Base-by-base conservation (phyloP, 2,329 filamentous ascomycete species). In the Coniochaeta sp. region DNA sequence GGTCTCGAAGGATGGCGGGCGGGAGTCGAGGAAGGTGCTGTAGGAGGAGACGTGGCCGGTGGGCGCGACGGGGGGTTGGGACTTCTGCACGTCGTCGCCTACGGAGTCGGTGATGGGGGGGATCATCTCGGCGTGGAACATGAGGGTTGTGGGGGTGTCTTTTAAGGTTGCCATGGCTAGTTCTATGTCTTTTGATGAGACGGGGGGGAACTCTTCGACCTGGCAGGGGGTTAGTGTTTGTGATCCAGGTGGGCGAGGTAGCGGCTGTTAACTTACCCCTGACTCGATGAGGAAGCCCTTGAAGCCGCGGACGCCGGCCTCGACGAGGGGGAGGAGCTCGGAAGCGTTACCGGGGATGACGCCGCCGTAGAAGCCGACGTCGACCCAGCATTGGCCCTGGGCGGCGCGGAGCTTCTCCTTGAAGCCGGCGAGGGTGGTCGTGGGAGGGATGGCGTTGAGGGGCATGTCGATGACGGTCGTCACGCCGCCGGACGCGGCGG, bases 91-190 rank as follows among this genome's bases (percentile, higher is more conserved):
- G 24, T 83, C 82, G 65, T 94, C 89, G 50, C 88, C 87, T 2
- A 91, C 87, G 0, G 89, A 91, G 58, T 83, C 82, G 48, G 87
- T 72, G 58, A 91, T 87, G 16, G 90, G 89, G n/a, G 92, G 91
- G 12, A 95, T 85, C 91, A 96, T 97, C 70, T 99, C 94, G 52
- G 94, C 94, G 65, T 99, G 94, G 74, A 99, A 99, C 92, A 99
- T 97, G 61, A 97, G 83, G 0, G 91, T 95, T 2, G 94, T 97
- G 16, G 89, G 80, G 51, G 85, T 80, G 60, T 89, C 83, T 55
- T 88, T 87, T 55, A 99, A 80, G 46, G 86, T 88, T 27, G 76
- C 74, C 81, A 99, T 91, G 40, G 88, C 91, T 33, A 87, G 79
- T 1, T 80, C 75, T 53, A 97, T 87, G 66, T 97, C 94, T 13